Conservation (phyloP, 2,329 filamentous ascomycete genomes). For the Laburnicola sp. region DNA sequence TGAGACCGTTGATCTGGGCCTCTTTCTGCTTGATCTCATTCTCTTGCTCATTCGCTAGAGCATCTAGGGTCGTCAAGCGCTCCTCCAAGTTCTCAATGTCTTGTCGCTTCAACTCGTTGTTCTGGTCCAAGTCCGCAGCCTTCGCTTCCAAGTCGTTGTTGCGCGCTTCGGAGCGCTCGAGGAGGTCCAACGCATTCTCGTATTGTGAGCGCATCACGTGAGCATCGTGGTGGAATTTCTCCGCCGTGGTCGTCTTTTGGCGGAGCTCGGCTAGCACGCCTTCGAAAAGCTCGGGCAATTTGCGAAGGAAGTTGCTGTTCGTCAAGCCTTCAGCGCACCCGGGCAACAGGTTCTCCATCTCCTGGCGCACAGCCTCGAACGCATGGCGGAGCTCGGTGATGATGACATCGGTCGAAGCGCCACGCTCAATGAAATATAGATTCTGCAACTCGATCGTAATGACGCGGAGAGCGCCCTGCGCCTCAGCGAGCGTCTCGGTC, state of each 20-base stretch:
- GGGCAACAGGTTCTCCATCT: slow-evolving; percentile 48
- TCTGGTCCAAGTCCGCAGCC: slow-evolving; percentile 42
- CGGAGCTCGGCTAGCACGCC: slow-evolving; percentile 42
- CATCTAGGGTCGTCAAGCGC: slow-evolving; percentile 27
- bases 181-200: slow-evolving; percentile 32
- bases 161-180: slow-evolving; percentile 39
- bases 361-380: slow-evolving; percentile 47
- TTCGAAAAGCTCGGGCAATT: slow-evolving; percentile 42
- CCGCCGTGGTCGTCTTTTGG: slow-evolving; percentile 33
- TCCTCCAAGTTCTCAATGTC: slow-evolving; percentile 45
- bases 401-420: slow-evolving; percentile 39
- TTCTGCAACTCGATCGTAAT: slow-evolving; percentile 50
- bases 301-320: slow-evolving; percentile 46
- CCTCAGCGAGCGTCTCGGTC: slow-evolving; percentile 43
- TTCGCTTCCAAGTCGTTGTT: slow-evolving; percentile 43
- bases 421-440: slow-evolving; percentile 45
- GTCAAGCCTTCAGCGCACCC: slow-evolving; percentile 41
- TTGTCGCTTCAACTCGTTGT: slow-evolving; percentile 44
- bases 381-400: slow-evolving; percentile 47
- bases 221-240: slow-evolving; percentile 42
- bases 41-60: slow-evolving; percentile 40
- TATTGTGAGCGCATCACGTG: slow-evolving; percentile 44
- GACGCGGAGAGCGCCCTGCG: slow-evolving; percentile 47
- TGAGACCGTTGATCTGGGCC: slow-evolving; percentile 31
- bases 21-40: slow-evolving; percentile 37